phyloP scores from a whole-genome alignment of 1,284 basidiomycete species.

The Ceratobasidium sp. region DNA sequence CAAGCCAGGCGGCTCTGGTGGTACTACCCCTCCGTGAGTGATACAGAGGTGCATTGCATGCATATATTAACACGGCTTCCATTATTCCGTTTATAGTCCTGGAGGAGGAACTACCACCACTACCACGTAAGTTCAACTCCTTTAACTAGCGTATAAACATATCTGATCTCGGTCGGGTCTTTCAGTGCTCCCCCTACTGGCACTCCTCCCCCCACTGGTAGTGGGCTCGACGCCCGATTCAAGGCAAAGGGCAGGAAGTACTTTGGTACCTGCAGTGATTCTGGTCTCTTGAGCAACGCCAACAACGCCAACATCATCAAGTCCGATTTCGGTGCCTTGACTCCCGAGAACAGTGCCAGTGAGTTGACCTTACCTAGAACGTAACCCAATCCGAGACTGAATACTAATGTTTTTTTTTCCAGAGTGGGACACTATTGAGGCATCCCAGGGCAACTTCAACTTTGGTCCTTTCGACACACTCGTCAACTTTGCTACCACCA shows the following conservation, averaged over 20 bases:
- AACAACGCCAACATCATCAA: constrained; percentile 20
- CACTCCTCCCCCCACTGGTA: no score
- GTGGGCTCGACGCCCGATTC: constrained; percentile 28
- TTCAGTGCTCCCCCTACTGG: no score
- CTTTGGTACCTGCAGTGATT: constrained; percentile 25
- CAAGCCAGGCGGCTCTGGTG: no score
- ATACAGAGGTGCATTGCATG: no score
- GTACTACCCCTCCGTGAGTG: no score
- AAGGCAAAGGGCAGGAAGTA: constrained; percentile 29
- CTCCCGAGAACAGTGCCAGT: constrained; percentile 48
- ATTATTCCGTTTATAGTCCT: no score
- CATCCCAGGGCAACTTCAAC: constrained; percentile 46
- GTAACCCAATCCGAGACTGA: not conserved
- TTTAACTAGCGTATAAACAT: no score
- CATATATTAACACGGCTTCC: no score
- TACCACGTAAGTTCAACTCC: no score
- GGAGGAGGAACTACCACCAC: no score
- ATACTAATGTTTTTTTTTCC: not conserved
- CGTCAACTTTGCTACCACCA: constrained; percentile 42
- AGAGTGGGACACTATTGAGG: constrained; percentile 44
- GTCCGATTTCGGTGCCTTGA: constrained; percentile 48
- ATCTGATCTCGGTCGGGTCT: no score
- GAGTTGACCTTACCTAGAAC: not conserved
- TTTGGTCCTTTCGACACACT: constrained; percentile 42
- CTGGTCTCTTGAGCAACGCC: constrained; percentile 1